Conservation (phyloP, 1,139 yeast genomes). For the Pichia terricola region DNA sequence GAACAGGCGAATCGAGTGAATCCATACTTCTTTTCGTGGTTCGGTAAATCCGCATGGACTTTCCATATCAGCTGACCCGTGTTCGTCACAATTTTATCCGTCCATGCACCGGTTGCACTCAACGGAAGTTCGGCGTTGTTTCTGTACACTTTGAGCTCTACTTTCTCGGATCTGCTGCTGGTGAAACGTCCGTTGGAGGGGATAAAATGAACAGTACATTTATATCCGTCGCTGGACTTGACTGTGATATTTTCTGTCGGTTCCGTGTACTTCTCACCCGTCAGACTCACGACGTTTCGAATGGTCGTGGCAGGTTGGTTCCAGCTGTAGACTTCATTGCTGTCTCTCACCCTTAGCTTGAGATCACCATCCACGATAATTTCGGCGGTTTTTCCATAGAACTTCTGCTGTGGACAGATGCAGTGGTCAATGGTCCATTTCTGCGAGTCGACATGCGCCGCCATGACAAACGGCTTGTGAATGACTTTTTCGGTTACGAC, state of each 20-base stretch:
- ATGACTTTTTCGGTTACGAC: conserved; percentile 86
- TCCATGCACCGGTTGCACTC: conserved; percentile 63
- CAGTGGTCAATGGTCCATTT: conserved; percentile 72
- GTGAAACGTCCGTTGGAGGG: conserved; percentile 68
- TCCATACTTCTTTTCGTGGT: conserved; percentile 63
- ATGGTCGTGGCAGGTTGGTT: conserved; percentile 72
- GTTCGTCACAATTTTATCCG: conserved; percentile 41
- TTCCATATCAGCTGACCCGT: conserved; percentile 46
- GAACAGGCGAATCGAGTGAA: conserved; percentile 76
- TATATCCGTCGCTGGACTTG: conserved; percentile 56
- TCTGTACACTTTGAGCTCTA: conserved; percentile 44
- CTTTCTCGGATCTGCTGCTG: conserved; percentile 82
- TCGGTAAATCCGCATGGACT: conserved; percentile 52
- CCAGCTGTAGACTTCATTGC: conserved; percentile 71
- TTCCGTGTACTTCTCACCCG: conserved; percentile 93
- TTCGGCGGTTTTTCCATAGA: conserved; percentile 93
- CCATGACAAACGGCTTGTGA: conserved; percentile 86
- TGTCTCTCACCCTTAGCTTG: conserved; percentile 41
- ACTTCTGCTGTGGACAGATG: conserved; percentile 77
- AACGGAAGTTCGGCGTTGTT: conserved; percentile 20
- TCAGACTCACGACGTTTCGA: conserved; percentile 60
- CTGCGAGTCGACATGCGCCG: conserved; percentile 63
- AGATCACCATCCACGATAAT: conserved; percentile 65
- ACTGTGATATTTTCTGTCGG: conserved; percentile 67
- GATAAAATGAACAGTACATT: conserved; percentile 66